These are phyloP conservation scores for Phytophthora cryptogea DNA, from an alignment of 352 stramenopile genomes.

Conservation along the genomic window DNA sequence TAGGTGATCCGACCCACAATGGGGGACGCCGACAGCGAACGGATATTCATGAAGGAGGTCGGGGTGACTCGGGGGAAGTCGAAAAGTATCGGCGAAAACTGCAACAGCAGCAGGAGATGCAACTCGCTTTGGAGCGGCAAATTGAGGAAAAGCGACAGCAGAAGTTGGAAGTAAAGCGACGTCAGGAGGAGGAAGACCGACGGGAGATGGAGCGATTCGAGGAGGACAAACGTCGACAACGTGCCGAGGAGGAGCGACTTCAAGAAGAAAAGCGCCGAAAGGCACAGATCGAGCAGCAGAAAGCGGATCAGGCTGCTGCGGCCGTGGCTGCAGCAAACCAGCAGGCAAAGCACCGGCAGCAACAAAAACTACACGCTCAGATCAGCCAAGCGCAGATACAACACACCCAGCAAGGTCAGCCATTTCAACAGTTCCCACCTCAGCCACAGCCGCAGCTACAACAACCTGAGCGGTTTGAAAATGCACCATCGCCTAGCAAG, in stretches of 20 bases:
- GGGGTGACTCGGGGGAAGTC: slow-evolving; percentile 18
- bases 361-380: slow-evolving; percentile 32
- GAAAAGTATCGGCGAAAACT: slow-evolving; percentile 36
- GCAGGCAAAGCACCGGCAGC: slow-evolving; percentile 43
- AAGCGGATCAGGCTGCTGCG: slow-evolving; percentile 39
- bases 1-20: slow-evolving; percentile 13
- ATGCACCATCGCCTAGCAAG: slow-evolving; percentile 5
- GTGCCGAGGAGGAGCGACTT: slow-evolving; percentile 45
- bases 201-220: slow-evolving; percentile 57
- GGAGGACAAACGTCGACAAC: slow-evolving; percentile 47
- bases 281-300: slow-evolving; percentile 47
- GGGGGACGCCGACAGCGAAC: slow-evolving; percentile 30
- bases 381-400: slow-evolving; percentile 15
- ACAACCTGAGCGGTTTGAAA: slow-evolving; percentile 8
- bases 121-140: slow-evolving; percentile 54
- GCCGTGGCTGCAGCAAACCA: slow-evolving; percentile 38
- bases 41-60: slow-evolving; percentile 27
- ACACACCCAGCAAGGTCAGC: slow-evolving; percentile 2
- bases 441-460: neutral
- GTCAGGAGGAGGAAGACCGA: slow-evolving; percentile 63
- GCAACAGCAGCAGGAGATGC: slow-evolving; percentile 53
- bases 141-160: slow-evolving; percentile 70
- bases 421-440: slow-evolving; percentile 11
- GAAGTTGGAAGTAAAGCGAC: slow-evolving; percentile 59
- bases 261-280: slow-evolving; percentile 59